A percentile compares a stretch with the other conserved stretches of the same genome.
Evolutionary conservation across 208 protist genomes (phyloP).

Genomic region (Trypanosoma grayi): DNA sequence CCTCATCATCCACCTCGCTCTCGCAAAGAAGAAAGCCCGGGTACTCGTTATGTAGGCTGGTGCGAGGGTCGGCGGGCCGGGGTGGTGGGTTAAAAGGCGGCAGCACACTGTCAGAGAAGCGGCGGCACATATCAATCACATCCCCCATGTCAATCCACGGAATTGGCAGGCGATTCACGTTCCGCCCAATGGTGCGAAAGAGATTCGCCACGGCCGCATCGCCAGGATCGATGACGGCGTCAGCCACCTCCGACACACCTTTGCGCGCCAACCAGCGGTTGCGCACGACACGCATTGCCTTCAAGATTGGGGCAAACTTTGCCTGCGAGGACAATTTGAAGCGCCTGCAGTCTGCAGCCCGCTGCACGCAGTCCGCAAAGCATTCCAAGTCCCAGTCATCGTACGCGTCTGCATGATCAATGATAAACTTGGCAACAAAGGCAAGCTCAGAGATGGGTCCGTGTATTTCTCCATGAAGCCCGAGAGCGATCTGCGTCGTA

Average conservation of each 20-base stretch:
- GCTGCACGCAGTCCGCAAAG: conserved; percentile 61
- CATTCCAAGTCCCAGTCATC: conserved; percentile 82
- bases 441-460: conserved; percentile 84
- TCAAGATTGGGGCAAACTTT: conserved; percentile 80
- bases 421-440: conserved; percentile 65
- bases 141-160: conserved; percentile 92
- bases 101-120: conserved; percentile 60
- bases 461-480: conserved; percentile 65
- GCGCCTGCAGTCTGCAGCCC: conserved; percentile 54
- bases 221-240: conserved; percentile 46
- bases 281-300: conserved; percentile 78
- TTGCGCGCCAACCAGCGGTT: conserved; percentile 74
- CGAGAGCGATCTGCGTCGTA: conserved; percentile 83
- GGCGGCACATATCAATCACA: conserved; percentile 86
- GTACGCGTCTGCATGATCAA: conserved; percentile 46
- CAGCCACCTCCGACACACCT: conserved; percentile 53
- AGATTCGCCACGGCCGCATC: conserved; percentile 70
- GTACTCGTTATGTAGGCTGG: conserved; percentile 85
- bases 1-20: conserved; percentile 86
- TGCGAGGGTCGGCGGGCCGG: conserved; percentile 83
- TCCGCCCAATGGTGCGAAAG: conserved; percentile 73
- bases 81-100: conserved; percentile 83
- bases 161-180: conserved; percentile 86
- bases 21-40: conserved; percentile 88
- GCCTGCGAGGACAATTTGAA: conserved; percentile 72